A percentile compares a stretch with the other conserved stretches of the same genome.
These are phyloP conservation scores for Heterobasidion annosum DNA, from an alignment of 1,284 basidiomycete genomes.

Conservation along the genomic window DNA sequence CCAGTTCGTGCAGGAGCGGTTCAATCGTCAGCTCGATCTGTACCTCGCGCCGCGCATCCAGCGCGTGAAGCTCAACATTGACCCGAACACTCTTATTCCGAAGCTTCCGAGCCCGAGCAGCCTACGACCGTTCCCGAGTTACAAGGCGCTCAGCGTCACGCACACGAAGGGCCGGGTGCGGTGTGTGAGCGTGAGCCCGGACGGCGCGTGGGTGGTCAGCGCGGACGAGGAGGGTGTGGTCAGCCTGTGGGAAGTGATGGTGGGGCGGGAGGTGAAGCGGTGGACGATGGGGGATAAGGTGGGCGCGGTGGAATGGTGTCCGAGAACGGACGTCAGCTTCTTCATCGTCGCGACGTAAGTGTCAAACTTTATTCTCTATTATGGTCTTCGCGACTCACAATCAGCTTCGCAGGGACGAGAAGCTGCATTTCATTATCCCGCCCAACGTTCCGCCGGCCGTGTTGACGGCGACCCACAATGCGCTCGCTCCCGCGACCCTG, in stretches of 20 bases:
- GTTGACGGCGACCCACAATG: constrained; percentile 52
- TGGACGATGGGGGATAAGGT: constrained; percentile 84
- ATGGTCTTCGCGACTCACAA: constrained; percentile 6
- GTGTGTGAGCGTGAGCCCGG: constrained; percentile 76
- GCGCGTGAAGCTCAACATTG: constrained; percentile 80
- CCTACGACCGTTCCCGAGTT: constrained; percentile 91
- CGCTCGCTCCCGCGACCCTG: constrained; percentile 56
- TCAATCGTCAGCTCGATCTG: constrained; percentile 91
- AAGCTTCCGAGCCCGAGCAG: constrained; percentile 94
- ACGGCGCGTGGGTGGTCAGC: constrained; percentile 87
- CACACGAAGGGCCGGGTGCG: constrained; percentile 72
- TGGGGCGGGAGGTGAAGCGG: constrained; percentile 83
- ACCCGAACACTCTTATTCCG: constrained; percentile 87
- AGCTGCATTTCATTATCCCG: constrained; percentile 78
- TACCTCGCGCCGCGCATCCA: constrained; percentile 95
- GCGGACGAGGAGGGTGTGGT: constrained; percentile 89
- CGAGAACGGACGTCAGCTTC: constrained; percentile 75
- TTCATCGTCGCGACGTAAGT: constrained; percentile 80
- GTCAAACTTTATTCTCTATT: constrained; percentile 3
- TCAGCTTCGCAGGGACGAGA: constrained; percentile 53
- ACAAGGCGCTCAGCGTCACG: constrained; percentile 65
- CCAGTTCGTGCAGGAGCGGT: constrained; percentile 90
- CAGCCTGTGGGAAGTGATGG: constrained; percentile 89
- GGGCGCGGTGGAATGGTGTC: constrained; percentile 90
- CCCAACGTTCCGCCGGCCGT: constrained; percentile 58